Evolutionary conservation across 2,329 filamentous ascomycete genomes (phyloP), one percentile per base, ranked within the genome.

Genomic region (Ophiostoma himal-ulmi): DNA sequence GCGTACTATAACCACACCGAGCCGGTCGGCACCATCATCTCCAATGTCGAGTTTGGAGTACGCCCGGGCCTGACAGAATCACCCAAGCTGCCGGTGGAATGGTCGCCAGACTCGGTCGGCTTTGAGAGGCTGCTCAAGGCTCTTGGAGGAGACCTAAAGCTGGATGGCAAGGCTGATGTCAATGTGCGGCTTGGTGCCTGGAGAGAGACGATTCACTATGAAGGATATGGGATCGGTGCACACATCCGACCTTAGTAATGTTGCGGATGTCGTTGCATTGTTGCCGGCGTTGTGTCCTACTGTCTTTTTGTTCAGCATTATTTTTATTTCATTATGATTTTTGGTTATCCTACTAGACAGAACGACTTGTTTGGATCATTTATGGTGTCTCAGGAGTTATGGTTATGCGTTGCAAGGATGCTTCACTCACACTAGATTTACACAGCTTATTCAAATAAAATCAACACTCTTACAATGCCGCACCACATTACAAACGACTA

Each of bases 1-100:
- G 93, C 95, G 0, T 90, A 88, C 72, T 96, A 96, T 79, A 93
- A 96, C 73, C 86, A 91, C 72, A 91, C 89, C 10, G 88, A 94
- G 69, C 85, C 88, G 1, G 84, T 96, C 0, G 95, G 94, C 1
- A 86, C 83, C 36, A 97, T 98, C 71, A 75, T 90, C 34, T 92
- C 95, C 77, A 84, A 89, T 54, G 77, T 88, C 20, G 88, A 91
- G 0, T 94, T 98, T 76, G 85, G 88, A 1, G 90, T 93, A 1
- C 89, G 90, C 0, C 93, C 94, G 0, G 92, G 93, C 0, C 78
- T 86, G 0, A 91, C 89, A 1, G 81, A 86, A 70, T 92, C 91
- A 0, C 94, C 94, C 0, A 86, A 85, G 71, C 78, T 99, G 60
- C 94, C 94, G 0, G 94, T 98, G 0, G 84, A 90, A 57, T 94